Conservation (phyloP, 1,284 basidiomycete genomes). For the Cutaneotrichosporon daszewskae region DNA sequence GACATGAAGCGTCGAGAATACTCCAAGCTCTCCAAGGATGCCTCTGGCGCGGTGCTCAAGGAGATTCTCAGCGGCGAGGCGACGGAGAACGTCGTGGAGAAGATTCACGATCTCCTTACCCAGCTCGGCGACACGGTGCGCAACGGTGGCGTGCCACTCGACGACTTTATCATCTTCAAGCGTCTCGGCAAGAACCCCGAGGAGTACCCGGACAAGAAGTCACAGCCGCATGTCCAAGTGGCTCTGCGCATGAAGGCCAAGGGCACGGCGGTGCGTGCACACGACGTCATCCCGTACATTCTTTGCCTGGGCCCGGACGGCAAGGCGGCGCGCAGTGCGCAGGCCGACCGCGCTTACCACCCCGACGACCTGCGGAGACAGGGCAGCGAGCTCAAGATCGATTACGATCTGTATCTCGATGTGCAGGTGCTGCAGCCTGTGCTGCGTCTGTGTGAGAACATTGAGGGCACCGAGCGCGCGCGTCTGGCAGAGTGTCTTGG, state of each 20-base stretch:
- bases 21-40: conserved; percentile 82
- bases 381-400: conserved; percentile 56
- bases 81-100: conserved; percentile 81
- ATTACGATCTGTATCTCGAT: conserved; percentile 87
- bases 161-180: conserved; percentile 95
- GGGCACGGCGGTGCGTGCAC: conserved; percentile 70
- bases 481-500: conserved; percentile 92
- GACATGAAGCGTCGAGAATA: conserved; percentile 99
- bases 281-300: conserved; percentile 94
- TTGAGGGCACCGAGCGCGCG: conserved; percentile 89
- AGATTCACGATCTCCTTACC: conserved; percentile 86
- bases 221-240: conserved; percentile 94
- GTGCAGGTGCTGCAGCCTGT: conserved; percentile 91
- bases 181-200: conserved; percentile 90
- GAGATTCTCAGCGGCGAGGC: conserved; percentile 87
- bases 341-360: conserved; percentile 87
- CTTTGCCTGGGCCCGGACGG: conserved; percentile 80
- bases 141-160: conserved; percentile 68
- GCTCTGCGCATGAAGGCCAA: conserved; percentile 84
- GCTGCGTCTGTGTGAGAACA: conserved; percentile 89
- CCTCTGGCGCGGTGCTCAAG: conserved; percentile 82
- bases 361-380: conserved; percentile 82
- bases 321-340: conserved; percentile 65
- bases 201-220: conserved; percentile 92
- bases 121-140: conserved; percentile 70